phyloP scores from a whole-genome alignment of 2,329 filamentous ascomycete species.

The Macroventuria anomochaeta region DNA sequence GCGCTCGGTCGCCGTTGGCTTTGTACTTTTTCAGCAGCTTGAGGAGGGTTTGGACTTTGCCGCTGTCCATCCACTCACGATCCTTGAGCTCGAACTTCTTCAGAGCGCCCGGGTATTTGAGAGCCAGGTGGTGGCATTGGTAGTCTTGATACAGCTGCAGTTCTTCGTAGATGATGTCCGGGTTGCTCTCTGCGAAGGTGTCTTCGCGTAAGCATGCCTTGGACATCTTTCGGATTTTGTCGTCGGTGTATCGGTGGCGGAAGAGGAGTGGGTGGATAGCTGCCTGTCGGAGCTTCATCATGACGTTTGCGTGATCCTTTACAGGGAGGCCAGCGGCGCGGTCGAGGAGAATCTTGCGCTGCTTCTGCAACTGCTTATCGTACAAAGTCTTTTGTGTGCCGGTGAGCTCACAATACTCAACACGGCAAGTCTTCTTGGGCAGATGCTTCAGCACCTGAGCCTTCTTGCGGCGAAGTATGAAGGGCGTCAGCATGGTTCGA shows the following conservation, averaged over 20 bases:
- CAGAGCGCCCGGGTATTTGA: conserved; percentile 59
- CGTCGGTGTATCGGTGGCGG: conserved; percentile 78
- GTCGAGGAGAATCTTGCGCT: conserved; percentile 65
- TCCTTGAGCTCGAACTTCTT: conserved; percentile 64
- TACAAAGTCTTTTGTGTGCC: conserved; percentile 76
- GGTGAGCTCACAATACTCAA: conserved; percentile 83
- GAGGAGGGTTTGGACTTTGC: conserved; percentile 84
- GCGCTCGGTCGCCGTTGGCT: conserved; percentile 79
- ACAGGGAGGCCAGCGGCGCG: conserved; percentile 63
- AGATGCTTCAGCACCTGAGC: conserved; percentile 85
- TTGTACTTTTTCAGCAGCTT: conserved; percentile 76
- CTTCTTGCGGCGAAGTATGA: conserved; percentile 93
- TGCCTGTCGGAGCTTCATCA: conserved; percentile 91
- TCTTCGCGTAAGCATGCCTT: conserved; percentile 76
- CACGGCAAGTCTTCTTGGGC: conserved; percentile 76
- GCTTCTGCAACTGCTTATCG: conserved; percentile 68
- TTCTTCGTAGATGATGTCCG: conserved; percentile 61
- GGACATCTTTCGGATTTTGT: conserved; percentile 77
- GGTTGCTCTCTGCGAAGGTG: conserved; percentile 57
- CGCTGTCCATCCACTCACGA: conserved; percentile 73
- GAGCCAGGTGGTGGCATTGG: conserved; percentile 65
- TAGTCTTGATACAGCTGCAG: conserved; percentile 65
- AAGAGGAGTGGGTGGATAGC: conserved; percentile 92
- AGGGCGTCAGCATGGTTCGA: conserved; percentile 90
- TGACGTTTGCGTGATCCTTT: conserved; percentile 61